Conservation (phyloP, 352 stramenopile genomes). For the Pythium monospermum region DNA sequence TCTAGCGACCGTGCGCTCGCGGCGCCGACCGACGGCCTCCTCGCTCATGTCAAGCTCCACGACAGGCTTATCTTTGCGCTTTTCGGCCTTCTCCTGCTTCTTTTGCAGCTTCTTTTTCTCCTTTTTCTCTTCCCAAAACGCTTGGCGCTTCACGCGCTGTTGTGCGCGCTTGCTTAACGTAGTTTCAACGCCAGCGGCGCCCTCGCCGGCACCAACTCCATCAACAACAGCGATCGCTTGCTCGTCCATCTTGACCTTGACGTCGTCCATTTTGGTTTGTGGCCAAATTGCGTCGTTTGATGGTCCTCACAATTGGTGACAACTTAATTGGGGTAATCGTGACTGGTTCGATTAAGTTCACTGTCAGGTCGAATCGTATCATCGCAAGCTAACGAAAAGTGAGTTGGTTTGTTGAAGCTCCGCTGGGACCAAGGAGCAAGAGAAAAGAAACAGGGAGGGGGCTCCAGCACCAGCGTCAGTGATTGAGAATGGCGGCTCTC, state of each 20-base stretch:
- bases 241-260: not conserved
- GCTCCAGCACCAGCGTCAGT: not conserved
- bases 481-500: constrained; percentile 40
- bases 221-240: too few relatives aligned
- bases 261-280: not conserved
- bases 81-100: constrained; percentile 31
- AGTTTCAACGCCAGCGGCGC: not conserved
- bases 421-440: not conserved
- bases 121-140: constrained; percentile 77
- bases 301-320: constrained; percentile 1
- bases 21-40: constrained; percentile 55
- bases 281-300: constrained; percentile 8
- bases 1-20: constrained; percentile 60
- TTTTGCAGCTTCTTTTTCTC: constrained; percentile 81
- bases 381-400: not conserved
- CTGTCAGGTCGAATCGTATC: too few relatives aligned
- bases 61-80: constrained; percentile 29
- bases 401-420: constrained; percentile 19
- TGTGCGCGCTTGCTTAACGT: constrained; percentile 48
- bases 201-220: not conserved
- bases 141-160: constrained; percentile 52
- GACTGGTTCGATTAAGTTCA: too few relatives aligned
- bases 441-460: not conserved
- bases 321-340: too few relatives aligned
- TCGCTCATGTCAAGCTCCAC: constrained; percentile 79